These are phyloP conservation scores for Eucalyptus marginata DNA, from an alignment of 345 rosid species.

Conservation along the genomic window DNA sequence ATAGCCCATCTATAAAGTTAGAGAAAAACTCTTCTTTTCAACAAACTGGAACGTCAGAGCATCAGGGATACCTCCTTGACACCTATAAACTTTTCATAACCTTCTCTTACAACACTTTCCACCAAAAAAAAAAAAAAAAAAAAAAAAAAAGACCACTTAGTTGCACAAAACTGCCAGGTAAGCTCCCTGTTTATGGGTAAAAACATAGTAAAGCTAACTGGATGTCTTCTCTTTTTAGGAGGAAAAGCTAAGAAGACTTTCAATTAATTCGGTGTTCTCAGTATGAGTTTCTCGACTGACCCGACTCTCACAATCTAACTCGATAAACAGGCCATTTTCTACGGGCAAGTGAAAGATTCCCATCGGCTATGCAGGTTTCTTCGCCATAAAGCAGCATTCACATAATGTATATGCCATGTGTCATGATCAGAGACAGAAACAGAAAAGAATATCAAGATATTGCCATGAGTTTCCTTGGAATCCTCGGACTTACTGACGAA, in stretches of 20 bases:
- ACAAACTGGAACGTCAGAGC: not conserved
- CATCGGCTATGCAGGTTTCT: not conserved
- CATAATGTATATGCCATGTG: accelerated
- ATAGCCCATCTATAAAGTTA: not conserved
- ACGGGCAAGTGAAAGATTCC: not conserved
- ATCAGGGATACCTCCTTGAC: not conserved
- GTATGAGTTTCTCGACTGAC: not conserved
- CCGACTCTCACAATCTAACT: not conserved
- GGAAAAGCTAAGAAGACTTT: not conserved
- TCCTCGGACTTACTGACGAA: accelerated
- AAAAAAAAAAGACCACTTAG: not conserved
- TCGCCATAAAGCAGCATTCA: not conserved
- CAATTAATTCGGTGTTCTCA: not conserved
- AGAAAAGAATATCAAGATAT: not conserved
- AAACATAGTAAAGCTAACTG: not conserved
- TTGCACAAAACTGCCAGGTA: not conserved
- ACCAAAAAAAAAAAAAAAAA: too few species aligned
- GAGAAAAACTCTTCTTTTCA: not conserved
- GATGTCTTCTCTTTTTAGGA: not conserved
- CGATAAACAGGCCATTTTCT: not conserved
- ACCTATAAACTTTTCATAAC: not conserved
- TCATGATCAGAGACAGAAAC: not conserved
- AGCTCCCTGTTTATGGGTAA: not conserved
- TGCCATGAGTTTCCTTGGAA: not conserved
- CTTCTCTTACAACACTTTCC: not conserved